phyloP scores from a whole-genome alignment of 2,329 filamentous ascomycete species.

The Penicillium griseofulvum region DNA sequence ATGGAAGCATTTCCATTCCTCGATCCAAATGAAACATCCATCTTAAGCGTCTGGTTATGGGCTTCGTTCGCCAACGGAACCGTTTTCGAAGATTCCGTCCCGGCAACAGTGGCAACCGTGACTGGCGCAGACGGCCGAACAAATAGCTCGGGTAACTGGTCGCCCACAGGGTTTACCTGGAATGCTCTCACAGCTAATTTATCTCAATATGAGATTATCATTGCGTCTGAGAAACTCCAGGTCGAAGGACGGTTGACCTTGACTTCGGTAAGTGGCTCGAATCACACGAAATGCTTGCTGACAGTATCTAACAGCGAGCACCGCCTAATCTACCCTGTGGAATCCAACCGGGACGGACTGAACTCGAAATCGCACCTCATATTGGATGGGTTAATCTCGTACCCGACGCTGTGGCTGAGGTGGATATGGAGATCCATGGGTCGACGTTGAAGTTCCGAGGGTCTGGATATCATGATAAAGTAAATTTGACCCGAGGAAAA shows the following conservation, averaged over 20 bases:
- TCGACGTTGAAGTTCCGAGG: conserved; percentile 36
- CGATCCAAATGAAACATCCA: conserved; percentile 7
- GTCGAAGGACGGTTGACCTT: conserved; percentile 14
- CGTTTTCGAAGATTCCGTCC: conserved; percentile 11
- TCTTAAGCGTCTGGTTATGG: conserved; percentile 28
- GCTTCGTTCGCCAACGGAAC: conserved; percentile 28
- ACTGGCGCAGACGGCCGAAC: neutral
- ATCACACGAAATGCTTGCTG: neutral
- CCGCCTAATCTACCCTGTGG: conserved; percentile 19
- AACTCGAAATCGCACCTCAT: conserved; percentile 25
- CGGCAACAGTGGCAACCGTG: conserved; percentile 16
- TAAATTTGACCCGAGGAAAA: conserved; percentile 3
- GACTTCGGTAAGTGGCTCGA: conserved; percentile 8
- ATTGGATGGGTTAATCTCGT: conserved; percentile 42
- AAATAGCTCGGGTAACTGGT: conserved; percentile 10
- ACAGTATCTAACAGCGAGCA: neutral
- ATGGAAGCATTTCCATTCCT: conserved; percentile 39
- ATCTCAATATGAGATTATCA: conserved; percentile 12
- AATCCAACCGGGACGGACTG: conserved; percentile 2
- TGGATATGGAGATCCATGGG: conserved; percentile 33
- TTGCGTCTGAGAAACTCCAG: conserved; percentile 12
- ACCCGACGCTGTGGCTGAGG: conserved; percentile 34
- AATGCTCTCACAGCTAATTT: neutral
- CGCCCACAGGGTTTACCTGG: conserved; percentile 15
- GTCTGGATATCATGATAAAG: conserved; percentile 48